These are phyloP conservation scores for Castanea sativa DNA, from an alignment of 306 rosid species.

Conservation along the genomic window DNA sequence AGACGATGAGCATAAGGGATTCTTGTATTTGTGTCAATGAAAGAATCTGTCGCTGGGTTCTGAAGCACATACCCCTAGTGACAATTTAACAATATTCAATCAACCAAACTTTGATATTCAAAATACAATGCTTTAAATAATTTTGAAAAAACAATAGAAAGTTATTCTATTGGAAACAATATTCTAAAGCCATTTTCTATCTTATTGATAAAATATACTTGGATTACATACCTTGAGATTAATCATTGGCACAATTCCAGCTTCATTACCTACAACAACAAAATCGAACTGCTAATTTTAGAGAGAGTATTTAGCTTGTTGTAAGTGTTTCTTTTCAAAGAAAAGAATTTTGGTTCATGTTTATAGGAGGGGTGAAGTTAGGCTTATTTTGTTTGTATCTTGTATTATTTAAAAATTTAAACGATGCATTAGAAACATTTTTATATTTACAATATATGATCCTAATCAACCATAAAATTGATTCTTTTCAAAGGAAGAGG, in stretches of 20 bases:
- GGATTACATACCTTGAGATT: conserved; percentile 11
- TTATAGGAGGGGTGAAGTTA: too few species aligned
- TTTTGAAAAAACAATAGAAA: background rate
- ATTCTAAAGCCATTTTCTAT: background rate
- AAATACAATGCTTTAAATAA: background rate
- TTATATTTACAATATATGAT: too few species aligned
- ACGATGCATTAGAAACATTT: too few species aligned
- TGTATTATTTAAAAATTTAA: too few species aligned
- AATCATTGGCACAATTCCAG: background rate
- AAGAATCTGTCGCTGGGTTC: conserved; percentile 19
- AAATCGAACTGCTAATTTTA: background rate
- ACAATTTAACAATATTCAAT: background rate
- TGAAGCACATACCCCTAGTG: conserved; percentile 23
- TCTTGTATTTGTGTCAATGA: conserved; percentile 11
- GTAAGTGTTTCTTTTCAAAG: too few species aligned
- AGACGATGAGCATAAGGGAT: conserved; percentile 1
- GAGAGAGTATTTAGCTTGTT: too few species aligned
- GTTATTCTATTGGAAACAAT: background rate
- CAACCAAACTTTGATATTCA: background rate
- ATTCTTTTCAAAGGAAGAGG: too few species aligned
- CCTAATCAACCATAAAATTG: too few species aligned
- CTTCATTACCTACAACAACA: conserved; percentile 13
- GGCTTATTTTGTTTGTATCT: too few species aligned
- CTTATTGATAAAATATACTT: background rate
- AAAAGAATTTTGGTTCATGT: too few species aligned